Base-by-base conservation (phyloP, 139 green algal genomes). In the Volvox reticuliferus region DNA sequence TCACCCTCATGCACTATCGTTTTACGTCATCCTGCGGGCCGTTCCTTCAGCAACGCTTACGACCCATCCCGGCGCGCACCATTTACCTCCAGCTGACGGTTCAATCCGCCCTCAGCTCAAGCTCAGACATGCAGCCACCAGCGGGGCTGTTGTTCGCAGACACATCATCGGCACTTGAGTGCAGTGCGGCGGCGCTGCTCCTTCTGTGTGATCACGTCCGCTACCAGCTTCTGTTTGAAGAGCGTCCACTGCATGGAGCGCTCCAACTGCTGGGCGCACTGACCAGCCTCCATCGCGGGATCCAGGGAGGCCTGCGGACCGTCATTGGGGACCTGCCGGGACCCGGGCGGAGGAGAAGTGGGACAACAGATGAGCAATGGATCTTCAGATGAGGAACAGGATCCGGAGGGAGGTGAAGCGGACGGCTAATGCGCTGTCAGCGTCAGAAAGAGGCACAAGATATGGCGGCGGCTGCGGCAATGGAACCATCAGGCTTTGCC, bases 171-270 rank as follows among this genome's bases (percentile, higher is more conserved):
- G 84, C 69, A 82, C 69, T 21, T 82, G 2, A 89, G 37, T 44
- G 37, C 79, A 69, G 84, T 55, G 9, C 84, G 36, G 28, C 69
- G 16, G 6, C 69, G 84, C 86, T 90, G 30, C 30, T 62, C 86
- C 86, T 83, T 90, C 36, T 21, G 28, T 18, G 86, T 75, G 20
- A 90, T 55, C 73, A 90, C 73, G 1, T 90, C 86, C n/a, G 50
- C 73, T n/a, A 90, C 86, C 50, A 90, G 86, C 50, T 55, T 69
- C 73, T 83, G 73, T 50, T 90, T 90, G 86, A 77, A 90, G 30
- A 90, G 86, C 1, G 50, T 76, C 86, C 86, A 90, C 50, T 69
- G 26, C 86, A 90, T 90, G 50, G 35, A 73, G n/a, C 86, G 86
- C 73, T 90, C 73, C 86, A 90, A 75, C 44, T 90, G 86, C 28